Evolutionary conservation across 140 eudicot genomes (phyloP), one percentile per base, ranked within the genome.

Genomic region (Oenanthe javanica): DNA sequence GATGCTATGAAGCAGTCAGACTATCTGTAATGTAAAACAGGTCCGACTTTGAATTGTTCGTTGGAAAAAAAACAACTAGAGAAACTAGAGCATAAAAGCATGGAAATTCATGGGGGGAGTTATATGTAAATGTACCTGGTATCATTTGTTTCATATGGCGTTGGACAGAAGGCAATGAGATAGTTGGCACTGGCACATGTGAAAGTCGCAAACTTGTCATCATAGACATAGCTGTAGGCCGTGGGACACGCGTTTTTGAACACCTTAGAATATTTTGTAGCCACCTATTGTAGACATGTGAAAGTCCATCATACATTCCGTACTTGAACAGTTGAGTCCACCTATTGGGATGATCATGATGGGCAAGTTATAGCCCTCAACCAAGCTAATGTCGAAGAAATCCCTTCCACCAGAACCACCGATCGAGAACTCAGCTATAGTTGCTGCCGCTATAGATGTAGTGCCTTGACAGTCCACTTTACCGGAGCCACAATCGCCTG

Each of bases 171-270:
- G 46, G 85, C 79, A 51, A 86, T 73, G 49, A 77, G 61, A 27
- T 86, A 86, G 55, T 82, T 67, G 67, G 83, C 77, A 23, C 72
- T 81, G 18, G 79, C 70, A 63, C 87, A 83, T 3, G 79, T 78
- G 80, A 83, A 83, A 0, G 87, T 78, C 15, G 85, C 72, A 31
- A 54, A 72, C 61, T 72, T 55, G 23, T 85, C 85, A 77, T 85
- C 87, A 31, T 78, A 81, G 2, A 77, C 83, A 36, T 85, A 85
- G 14, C 85, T 81, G 54, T 81, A 85, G 0, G 87, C 85, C 46
- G 77, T 45, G 10, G 85, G 87, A 40, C 87, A 85, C 12, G 80
- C 85, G 5, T 36, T 79, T 81, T 85, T 85, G 63, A 85, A 85
- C 78, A 82, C 18, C 72, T 74, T 38, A 40, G 88, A 66, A 67